Evolutionary conservation across 345 rosid genomes (phyloP).

Genomic region (Eucalyptus decipiens): DNA sequence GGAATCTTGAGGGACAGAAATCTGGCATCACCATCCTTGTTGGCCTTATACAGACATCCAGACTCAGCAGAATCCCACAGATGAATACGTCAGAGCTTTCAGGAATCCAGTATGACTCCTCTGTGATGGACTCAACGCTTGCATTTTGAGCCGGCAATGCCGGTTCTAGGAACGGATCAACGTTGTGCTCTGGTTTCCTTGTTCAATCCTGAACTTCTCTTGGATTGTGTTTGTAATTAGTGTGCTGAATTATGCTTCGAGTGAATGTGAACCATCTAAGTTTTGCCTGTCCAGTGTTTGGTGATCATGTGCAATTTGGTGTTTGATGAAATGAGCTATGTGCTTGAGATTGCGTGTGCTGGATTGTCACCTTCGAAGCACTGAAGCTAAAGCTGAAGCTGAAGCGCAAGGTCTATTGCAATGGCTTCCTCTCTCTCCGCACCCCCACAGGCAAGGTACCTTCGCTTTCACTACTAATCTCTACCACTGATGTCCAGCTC

Average conservation of each 20-base stretch:
- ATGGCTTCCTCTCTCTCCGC: no score
- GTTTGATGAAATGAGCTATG: background rate
- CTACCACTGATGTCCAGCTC: no score
- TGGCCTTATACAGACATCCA: slow-evolving; percentile 74
- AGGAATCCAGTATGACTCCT: no score
- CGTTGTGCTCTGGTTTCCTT: background rate
- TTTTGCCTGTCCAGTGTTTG: background rate
- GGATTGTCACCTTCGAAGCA: slow-evolving; percentile 55
- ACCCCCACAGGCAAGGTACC: no score
- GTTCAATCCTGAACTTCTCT: background rate
- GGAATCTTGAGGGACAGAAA: slow-evolving; percentile 77
- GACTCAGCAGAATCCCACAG: slow-evolving; percentile 64
- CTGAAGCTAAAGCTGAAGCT: no score
- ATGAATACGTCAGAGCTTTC: slow-evolving; percentile 34
- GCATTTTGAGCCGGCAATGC: no score
- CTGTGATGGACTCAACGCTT: background rate
- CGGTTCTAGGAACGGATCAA: no score
- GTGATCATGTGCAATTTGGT: background rate
- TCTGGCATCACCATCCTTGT: slow-evolving; percentile 84
- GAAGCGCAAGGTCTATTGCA: slow-evolving; percentile 4
- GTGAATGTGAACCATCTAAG: background rate
- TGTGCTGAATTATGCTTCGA: background rate
- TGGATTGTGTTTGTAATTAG: background rate
- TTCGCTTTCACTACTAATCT: no score
- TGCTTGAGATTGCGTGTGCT: background rate